Base-by-base conservation (phyloP, 2,329 filamentous ascomycete genomes). In the Penicillium sp. region DNA sequence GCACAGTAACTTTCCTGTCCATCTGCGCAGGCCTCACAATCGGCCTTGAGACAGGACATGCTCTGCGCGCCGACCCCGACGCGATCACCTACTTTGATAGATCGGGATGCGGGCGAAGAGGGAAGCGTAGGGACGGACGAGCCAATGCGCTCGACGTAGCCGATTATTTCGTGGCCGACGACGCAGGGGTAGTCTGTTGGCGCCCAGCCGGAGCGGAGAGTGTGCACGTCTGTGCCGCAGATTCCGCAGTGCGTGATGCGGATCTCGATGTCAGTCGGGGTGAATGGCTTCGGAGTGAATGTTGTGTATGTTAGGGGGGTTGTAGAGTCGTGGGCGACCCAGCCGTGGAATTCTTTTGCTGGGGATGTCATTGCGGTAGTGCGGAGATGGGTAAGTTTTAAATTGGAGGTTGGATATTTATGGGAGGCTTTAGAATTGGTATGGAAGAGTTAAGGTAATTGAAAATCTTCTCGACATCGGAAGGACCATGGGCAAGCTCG, bases 151-250 rank as follows among this genome's bases (percentile, higher is more conserved):
- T 81, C 77, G 6, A 79, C 81, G 6, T 72, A 79, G 42, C 85
- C 85, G 56, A 87, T 78, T 42, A 87, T 86, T 62, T 87, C 85
- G 67, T 87, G 85, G 49, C 84, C 85, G 24, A 85, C 81, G 39
- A 81, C 81, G 36, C 82, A 71, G 31, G 75, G 75, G 52, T 76
- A 76, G 51, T 71, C 64, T 2, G 71, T 59, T 12, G 70, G 69
- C 1, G 59, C 70, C 74, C 70, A 76, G 59, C 71, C 83, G 1
- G 80, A 81, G 34, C 79, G 75, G 3, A 86, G 73, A 4, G 74
- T 79, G 70, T 87, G 84, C 13, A 86, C 54, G 55, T 87, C 84
- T 8, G 81, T 80, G 54, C 83, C 85, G 67, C 85, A 88, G 62
- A 88, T 81, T 45, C 85, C 85, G 63, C 84, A 87, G 72, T 87